phyloP scores from a whole-genome alignment of 306 rosid genomes.

The Sicyos baderoa region DNA sequence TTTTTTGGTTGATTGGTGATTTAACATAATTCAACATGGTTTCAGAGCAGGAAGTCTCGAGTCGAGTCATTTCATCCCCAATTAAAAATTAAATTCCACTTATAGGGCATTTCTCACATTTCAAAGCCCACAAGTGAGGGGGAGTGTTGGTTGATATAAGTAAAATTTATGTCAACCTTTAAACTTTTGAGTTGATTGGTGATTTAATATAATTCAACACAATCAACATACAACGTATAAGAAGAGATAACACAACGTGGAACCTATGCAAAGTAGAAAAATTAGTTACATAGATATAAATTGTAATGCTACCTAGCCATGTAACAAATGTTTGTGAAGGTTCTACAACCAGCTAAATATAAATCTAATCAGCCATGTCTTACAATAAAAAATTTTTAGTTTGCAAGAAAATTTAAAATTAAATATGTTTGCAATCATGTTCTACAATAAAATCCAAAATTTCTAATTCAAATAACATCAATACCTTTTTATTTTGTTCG shows the following conservation, averaged over 20 bases:
- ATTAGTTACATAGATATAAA: not conserved
- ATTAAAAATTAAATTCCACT: no score
- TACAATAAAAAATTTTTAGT: no score
- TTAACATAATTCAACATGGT: no score
- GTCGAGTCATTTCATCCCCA: no score
- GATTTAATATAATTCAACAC: no score
- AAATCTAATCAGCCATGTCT: not conserved
- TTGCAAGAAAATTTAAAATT: not conserved
- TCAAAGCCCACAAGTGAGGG: no score
- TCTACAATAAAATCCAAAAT: not conserved
- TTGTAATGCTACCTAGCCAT: not conserved
- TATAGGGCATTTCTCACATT: no score
- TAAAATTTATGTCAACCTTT: no score
- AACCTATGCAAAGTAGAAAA: constrained; percentile 3
- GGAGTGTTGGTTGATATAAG: no score
- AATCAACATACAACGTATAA: not conserved
- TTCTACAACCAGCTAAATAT: constrained; percentile 7
- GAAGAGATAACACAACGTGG: not conserved
- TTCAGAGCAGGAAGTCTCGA: no score
- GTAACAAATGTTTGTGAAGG: not conserved
- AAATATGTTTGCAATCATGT: not conserved
- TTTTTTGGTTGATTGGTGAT: no score
- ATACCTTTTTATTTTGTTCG: not conserved
- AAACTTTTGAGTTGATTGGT: no score
- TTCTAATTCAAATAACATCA: not conserved